Percentiles rank a stretch among this genome's conserved stretches.
Conservation (phyloP, 176 grass and related monocot species). For the Thinopyrum elongatum region DNA sequence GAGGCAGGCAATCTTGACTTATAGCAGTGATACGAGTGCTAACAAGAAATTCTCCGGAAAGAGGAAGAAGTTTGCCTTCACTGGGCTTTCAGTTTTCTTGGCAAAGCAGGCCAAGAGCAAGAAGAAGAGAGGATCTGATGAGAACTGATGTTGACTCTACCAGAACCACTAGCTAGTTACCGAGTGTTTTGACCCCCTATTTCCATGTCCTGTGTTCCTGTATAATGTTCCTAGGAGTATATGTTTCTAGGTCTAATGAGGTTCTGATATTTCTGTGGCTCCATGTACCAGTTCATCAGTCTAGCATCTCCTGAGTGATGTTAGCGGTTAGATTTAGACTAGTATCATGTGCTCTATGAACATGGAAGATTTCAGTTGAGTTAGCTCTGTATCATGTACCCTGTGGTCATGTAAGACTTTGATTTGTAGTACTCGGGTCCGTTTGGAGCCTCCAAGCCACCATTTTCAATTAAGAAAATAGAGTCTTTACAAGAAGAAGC, state of each 20-base stretch:
- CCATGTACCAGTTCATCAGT: neutral
- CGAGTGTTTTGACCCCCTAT: neutral
- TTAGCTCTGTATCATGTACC: neutral
- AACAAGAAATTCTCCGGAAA: constrained; percentile 46
- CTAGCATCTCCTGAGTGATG: neutral
- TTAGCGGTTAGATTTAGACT: neutral
- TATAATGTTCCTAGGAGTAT: neutral
- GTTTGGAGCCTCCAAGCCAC: neutral
- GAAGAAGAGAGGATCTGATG: constrained; percentile 53
- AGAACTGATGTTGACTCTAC: neutral
- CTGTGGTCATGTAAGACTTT: neutral
- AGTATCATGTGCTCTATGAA: neutral
- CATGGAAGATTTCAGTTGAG: neutral
- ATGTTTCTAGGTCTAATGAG: neutral
- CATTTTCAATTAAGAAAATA: too few species aligned
- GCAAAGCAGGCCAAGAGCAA: constrained; percentile 74
- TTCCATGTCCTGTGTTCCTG: neutral
- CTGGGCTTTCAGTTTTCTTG: constrained; percentile 60
- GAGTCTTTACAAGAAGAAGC: too few species aligned
- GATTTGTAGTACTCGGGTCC: neutral
- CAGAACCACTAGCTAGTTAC: neutral
- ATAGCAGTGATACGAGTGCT: constrained; percentile 18
- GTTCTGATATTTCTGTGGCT: neutral
- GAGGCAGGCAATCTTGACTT: constrained; percentile 34
- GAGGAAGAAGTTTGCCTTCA: constrained; percentile 80